Evolutionary conservation across 495 filamentous ascomycete species (phyloP).

Genomic region (Diplogelasinospora grovesii): DNA sequence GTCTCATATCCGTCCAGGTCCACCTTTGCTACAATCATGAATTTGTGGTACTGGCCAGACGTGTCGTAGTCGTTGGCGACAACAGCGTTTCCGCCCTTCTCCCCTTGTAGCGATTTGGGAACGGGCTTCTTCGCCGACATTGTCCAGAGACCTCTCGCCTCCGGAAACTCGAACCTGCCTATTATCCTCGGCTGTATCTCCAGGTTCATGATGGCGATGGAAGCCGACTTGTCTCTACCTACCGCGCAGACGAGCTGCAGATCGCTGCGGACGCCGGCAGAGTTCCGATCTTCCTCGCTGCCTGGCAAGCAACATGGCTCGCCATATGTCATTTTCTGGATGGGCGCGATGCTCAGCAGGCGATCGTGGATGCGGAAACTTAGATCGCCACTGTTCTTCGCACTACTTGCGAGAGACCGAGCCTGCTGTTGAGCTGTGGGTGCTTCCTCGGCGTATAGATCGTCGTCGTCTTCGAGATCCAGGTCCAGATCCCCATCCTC

Average conservation of each 20-base stretch:
- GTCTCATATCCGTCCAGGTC: constrained; percentile 49
- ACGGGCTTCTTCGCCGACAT: constrained; percentile 53
- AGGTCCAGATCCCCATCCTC: constrained; percentile 46
- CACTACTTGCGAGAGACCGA: constrained; percentile 17
- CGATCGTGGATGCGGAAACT: constrained; percentile 70
- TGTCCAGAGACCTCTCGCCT: constrained; percentile 58
- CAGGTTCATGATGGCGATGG: constrained; percentile 66
- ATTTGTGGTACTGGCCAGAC: constrained; percentile 55
- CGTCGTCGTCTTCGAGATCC: constrained; percentile 48
- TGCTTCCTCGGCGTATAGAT: constrained; percentile 71
- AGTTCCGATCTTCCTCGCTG: constrained; percentile 37
- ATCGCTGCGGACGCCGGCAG: constrained; percentile 41
- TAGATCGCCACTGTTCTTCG: constrained; percentile 55
- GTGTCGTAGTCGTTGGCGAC: constrained; percentile 45
- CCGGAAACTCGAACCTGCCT: constrained; percentile 54
- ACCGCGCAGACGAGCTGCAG: constrained; percentile 67
- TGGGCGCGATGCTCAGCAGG: constrained; percentile 68
- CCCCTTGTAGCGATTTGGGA: constrained; percentile 45
- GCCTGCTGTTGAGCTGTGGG: constrained; percentile 20
- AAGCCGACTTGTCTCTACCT: constrained; percentile 62
- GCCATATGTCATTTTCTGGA: constrained; percentile 64
- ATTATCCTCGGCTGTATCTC: constrained; percentile 62
- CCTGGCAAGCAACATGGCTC: constrained; percentile 36
- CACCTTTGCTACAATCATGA: constrained; percentile 61
- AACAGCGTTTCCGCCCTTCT: constrained; percentile 41